Conservation (phyloP, 306 rosid genomes). For the Potentilla sterilis region DNA sequence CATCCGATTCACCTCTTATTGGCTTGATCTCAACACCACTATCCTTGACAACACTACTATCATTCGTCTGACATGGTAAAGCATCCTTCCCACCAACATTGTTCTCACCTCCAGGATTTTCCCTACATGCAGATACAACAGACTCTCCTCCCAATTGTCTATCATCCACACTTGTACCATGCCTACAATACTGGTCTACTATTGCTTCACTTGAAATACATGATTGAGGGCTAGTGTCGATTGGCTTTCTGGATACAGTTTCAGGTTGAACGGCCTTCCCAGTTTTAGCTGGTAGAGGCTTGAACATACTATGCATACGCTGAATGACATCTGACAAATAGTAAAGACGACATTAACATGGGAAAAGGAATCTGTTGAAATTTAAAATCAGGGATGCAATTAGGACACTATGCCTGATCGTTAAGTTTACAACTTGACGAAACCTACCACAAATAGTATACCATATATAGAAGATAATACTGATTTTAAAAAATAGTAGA, state of each 20-base stretch:
- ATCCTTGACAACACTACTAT: conserved; percentile 31
- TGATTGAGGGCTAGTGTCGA: conserved; percentile 33
- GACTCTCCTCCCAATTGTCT: conserved; percentile 13
- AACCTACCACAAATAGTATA: not conserved
- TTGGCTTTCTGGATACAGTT: conserved; percentile 24
- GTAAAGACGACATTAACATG: not conserved
- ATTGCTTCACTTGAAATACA: conserved; percentile 33
- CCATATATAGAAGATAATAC: not conserved
- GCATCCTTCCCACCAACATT: conserved; percentile 16
- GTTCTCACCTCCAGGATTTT: conserved; percentile 11
- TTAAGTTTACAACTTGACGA: not conserved
- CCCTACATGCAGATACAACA: conserved; percentile 6
- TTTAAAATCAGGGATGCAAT: not conserved
- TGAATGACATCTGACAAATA: conserved; percentile 43
- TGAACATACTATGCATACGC: conserved; percentile 38
- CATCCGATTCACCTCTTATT: conserved; percentile 22
- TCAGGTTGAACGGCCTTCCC: conserved; percentile 23
- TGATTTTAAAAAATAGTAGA: not conserved
- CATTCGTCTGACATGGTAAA: conserved; percentile 26
- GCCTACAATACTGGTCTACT: conserved; percentile 20
- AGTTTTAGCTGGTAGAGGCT: conserved; percentile 27
- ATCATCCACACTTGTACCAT: conserved; percentile 18
- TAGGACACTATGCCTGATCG: not conserved
- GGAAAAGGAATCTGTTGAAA: not conserved
- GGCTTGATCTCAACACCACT: conserved; percentile 22